Evolutionary conservation across 345 rosid species (phyloP).

Genomic region (Hevea brasiliensis): DNA sequence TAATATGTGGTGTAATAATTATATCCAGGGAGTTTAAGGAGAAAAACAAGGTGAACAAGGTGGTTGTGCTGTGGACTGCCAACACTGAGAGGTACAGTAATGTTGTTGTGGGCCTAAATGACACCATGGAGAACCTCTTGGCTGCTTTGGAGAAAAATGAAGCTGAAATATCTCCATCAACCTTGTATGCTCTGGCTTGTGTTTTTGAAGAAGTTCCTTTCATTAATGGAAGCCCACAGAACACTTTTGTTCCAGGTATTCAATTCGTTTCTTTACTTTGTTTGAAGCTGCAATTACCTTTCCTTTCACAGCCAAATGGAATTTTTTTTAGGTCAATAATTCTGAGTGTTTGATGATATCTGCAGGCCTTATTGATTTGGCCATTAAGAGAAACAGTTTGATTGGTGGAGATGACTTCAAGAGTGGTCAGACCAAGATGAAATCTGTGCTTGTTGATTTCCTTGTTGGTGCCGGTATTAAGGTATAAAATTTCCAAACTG

Average conservation of each 20-base stretch:
- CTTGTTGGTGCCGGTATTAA: constrained; percentile 98
- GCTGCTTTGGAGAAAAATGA: constrained; percentile 79
- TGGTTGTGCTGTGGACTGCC: constrained; percentile 97
- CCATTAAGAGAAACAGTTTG: constrained; percentile 71
- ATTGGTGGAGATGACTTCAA: constrained; percentile 99
- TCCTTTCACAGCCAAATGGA: too few species aligned
- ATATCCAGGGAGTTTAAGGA: constrained; percentile 82
- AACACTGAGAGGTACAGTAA: constrained; percentile 98
- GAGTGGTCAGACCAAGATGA: constrained; percentile 99
- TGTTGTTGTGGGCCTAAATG: constrained; percentile 80
- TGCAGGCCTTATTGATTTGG: constrained; percentile 89
- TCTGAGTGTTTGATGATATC: not conserved
- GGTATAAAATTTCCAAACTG: constrained; percentile 30
- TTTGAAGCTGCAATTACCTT: not conserved
- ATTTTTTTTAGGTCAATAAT: too few species aligned
- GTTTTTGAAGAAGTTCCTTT: constrained; percentile 83
- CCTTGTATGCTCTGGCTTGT: constrained; percentile 87
- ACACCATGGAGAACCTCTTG: constrained; percentile 83
- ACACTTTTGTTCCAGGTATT: constrained; percentile 95
- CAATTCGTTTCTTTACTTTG: not conserved
- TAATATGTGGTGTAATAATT: constrained; percentile 3
- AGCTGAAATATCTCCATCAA: constrained; percentile 92
- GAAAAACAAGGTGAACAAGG: constrained; percentile 75
- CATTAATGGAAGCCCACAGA: constrained; percentile 98
- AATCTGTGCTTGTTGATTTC: constrained; percentile 89